These are phyloP conservation scores for Phytophthora uliginosa DNA, from an alignment of 352 stramenopile genomes.

Conservation along the genomic window DNA sequence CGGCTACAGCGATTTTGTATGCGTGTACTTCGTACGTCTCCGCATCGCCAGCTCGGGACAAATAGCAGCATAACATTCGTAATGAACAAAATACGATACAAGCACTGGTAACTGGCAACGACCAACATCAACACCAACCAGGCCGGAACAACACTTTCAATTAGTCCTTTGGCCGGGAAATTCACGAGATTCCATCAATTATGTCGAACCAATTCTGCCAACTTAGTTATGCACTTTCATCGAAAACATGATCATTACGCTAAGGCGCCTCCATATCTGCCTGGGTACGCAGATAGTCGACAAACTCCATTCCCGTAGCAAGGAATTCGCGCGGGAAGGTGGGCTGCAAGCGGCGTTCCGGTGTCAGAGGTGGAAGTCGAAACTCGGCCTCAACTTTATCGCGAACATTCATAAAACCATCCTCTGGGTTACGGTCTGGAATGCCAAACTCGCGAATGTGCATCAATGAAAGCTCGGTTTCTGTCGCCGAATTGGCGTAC, in stretches of 20 bases:
- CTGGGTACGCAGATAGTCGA: slow-evolving; percentile 69
- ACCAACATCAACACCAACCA: background rate
- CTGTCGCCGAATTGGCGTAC: slow-evolving; percentile 47
- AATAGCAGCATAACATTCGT: slow-evolving; percentile 22
- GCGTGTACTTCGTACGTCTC: slow-evolving; percentile 71
- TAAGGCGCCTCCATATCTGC: slow-evolving; percentile 37
- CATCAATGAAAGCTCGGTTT: slow-evolving; percentile 60
- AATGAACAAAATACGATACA: slow-evolving; percentile 15
- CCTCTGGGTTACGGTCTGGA: slow-evolving; percentile 46
- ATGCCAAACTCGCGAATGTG: slow-evolving; percentile 66
- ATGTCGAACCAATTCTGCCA: background rate
- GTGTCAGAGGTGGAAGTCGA: slow-evolving; percentile 62
- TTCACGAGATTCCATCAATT: slow-evolving; percentile 5
- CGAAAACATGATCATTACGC: background rate
- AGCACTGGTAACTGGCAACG: background rate
- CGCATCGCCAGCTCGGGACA: slow-evolving; percentile 33
- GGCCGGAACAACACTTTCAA: slow-evolving; percentile 1
- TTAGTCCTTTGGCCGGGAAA: slow-evolving; percentile 3
- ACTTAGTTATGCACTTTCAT: background rate
- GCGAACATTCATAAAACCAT: slow-evolving; percentile 63
- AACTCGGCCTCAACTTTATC: slow-evolving; percentile 79
- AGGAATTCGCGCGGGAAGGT: slow-evolving; percentile 68
- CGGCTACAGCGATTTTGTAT: slow-evolving; percentile 74
- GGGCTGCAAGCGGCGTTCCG: slow-evolving; percentile 58
- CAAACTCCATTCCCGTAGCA: slow-evolving; percentile 64